Evolutionary conservation across 2,329 filamentous ascomycete species (phyloP), one percentile per base, ranked within the genome.

Genomic region (Colletotrichum sojae): DNA sequence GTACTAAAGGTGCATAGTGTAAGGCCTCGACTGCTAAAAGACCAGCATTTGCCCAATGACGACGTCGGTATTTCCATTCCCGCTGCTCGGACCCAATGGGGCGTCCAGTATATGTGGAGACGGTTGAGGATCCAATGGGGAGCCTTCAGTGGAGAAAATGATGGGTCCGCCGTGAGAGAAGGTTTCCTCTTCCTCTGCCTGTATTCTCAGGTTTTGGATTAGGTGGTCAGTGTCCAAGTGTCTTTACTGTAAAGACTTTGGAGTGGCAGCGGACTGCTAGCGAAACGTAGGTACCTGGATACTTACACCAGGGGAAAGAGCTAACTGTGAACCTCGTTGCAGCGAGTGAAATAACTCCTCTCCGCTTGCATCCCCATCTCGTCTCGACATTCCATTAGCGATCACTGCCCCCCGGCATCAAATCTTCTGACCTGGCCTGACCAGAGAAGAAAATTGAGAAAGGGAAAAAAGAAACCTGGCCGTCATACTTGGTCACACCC

Each of bases 351-450:
- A 12, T 36, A 36, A 36, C 31, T 36, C 31, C 31, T 36, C 31
- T 36, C 31, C 31, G 40, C 40, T 43, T 15, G 49, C 45, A 45
- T 59, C 55, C 55, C 56, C 53, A 27, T 48, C 56, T 54, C 62
- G 66, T 60, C 43, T 66, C 66, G 66, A 69, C 55, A 69, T 69
- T 69, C 66, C 66, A 55, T 69, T 66, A 69, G 66, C 66, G 62
- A 56, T 66, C 40, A 53, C 53, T 40, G 20, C 10, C 16, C 16
- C 45, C 13, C 13, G 18, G 16, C 20, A 20, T n/a, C 46, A 49
- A 48, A 25, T 5, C 46, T 49, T 13, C 18, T 49, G 16, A 20
- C 46, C 20, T 22, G 9, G n/a, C n/a, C n/a, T 22, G 46, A 20
- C 46, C 46, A 15, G 55, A 45, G 20, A 31, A 22, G n/a, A 20